These are phyloP conservation scores for Rhamnella rubrinervis DNA, from an alignment of 331 rosid genomes.

Conservation along the genomic window DNA sequence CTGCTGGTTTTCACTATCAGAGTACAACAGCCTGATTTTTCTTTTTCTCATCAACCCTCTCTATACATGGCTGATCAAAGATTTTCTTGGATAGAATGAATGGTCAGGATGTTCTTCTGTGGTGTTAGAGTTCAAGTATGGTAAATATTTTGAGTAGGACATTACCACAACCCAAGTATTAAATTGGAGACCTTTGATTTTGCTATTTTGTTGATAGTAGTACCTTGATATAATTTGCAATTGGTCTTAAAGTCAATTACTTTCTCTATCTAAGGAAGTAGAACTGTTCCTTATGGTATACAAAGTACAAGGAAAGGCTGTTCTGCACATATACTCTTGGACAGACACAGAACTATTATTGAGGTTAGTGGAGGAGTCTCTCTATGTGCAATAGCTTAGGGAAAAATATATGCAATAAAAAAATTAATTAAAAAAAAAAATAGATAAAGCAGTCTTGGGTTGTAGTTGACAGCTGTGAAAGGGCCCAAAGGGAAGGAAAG, in stretches of 20 bases:
- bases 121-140: background rate
- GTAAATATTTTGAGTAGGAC: background rate
- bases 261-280: background rate
- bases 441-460: conserved; percentile 31
- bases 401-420: conserved; percentile 39
- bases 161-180: background rate
- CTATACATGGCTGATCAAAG: background rate
- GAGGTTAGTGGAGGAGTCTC: conserved; percentile 44
- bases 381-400: conserved; percentile 46
- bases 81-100: background rate
- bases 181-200: conserved; percentile 15
- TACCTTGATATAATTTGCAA: conserved; percentile 11
- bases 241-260: conserved; percentile 25
- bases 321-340: conserved; percentile 21
- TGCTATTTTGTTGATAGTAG: conserved; percentile 10
- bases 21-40: background rate
- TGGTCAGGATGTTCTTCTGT: conserved; percentile 9
- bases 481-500: conserved; percentile 40
- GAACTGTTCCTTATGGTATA: background rate
- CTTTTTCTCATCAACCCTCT: background rate
- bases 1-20: background rate
- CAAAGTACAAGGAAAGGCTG: background rate
- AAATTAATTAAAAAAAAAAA: background rate
- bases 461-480: conserved; percentile 54
- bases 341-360: conserved; percentile 49